Conservation (phyloP, 352 stramenopile species). For the Globisporangium ultimum region DNA sequence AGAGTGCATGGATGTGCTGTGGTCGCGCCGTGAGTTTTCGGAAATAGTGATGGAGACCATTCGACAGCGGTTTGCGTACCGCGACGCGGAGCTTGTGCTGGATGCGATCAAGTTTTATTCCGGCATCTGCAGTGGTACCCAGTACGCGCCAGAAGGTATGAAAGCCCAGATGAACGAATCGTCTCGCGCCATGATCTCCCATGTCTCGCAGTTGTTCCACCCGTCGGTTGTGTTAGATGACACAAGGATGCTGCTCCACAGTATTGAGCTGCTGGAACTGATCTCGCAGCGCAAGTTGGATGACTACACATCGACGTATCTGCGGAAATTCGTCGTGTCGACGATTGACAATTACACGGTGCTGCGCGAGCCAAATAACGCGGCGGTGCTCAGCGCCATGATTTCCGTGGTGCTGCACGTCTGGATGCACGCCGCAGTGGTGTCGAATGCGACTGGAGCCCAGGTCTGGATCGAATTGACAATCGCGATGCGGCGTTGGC, state of each 20-base stretch:
- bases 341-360: constrained; percentile 78
- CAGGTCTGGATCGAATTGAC: constrained; percentile 83
- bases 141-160: constrained; percentile 79
- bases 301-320: constrained; percentile 81
- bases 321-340: constrained; percentile 86
- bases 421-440: constrained; percentile 80
- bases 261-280: constrained; percentile 82
- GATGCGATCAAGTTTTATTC: constrained; percentile 89
- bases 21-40: constrained; percentile 71
- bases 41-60: constrained; percentile 88
- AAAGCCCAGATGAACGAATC: constrained; percentile 78
- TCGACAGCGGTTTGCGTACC: constrained; percentile 82
- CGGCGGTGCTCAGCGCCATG: constrained; percentile 67
- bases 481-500: constrained; percentile 74
- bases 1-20: constrained; percentile 81
- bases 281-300: constrained; percentile 79
- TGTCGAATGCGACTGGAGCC: constrained; percentile 46
- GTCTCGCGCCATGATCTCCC: constrained; percentile 82
- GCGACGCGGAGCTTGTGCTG: constrained; percentile 76
- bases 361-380: constrained; percentile 63
- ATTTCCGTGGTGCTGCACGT: constrained; percentile 80
- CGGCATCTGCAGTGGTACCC: constrained; percentile 63
- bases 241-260: constrained; percentile 79
- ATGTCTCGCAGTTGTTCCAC: constrained; percentile 86
- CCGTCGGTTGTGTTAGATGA: constrained; percentile 82